Conservation (phyloP, 1,284 basidiomycete genomes). For the Cryptococcus depauperatus region DNA sequence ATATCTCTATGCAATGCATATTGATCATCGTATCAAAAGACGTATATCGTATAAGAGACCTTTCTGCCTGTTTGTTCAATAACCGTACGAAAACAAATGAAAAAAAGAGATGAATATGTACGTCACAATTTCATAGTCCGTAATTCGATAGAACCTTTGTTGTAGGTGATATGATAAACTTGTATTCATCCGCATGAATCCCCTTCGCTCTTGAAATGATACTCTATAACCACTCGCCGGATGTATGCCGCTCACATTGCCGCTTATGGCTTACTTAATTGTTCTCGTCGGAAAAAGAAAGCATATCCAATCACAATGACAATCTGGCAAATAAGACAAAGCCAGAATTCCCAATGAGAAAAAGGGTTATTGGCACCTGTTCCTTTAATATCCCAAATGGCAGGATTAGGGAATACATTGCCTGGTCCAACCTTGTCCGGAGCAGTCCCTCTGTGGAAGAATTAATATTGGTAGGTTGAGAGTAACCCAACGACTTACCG, state of each 20-base stretch:
- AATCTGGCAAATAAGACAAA: constrained; percentile 58
- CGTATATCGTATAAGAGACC: no score
- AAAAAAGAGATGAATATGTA: neutral
- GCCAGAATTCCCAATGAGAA: constrained; percentile 62
- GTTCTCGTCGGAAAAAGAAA: constrained; percentile 63
- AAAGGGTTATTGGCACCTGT: constrained; percentile 41
- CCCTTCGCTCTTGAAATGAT: neutral
- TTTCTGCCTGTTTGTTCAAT: no score
- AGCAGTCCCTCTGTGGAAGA: constrained; percentile 29
- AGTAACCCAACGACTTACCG: constrained; percentile 20
- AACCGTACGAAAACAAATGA: neutral
- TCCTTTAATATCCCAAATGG: constrained; percentile 69
- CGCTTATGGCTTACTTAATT: constrained; percentile 40
- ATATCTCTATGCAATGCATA: neutral
- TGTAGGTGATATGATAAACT: neutral
- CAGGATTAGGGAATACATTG: constrained; percentile 83
- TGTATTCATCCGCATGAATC: neutral
- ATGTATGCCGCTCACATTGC: neutral
- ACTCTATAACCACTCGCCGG: neutral
- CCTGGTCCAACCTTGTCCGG: constrained; percentile 60
- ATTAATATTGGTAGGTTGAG: constrained; percentile 4
- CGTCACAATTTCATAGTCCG: constrained; percentile 2
- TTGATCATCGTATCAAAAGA: no score
- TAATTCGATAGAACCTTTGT: neutral
- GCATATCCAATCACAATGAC: constrained; percentile 84